Conservation (phyloP, 768 basidiomycete genomes). For the Hebeloma cylindrosporum region DNA sequence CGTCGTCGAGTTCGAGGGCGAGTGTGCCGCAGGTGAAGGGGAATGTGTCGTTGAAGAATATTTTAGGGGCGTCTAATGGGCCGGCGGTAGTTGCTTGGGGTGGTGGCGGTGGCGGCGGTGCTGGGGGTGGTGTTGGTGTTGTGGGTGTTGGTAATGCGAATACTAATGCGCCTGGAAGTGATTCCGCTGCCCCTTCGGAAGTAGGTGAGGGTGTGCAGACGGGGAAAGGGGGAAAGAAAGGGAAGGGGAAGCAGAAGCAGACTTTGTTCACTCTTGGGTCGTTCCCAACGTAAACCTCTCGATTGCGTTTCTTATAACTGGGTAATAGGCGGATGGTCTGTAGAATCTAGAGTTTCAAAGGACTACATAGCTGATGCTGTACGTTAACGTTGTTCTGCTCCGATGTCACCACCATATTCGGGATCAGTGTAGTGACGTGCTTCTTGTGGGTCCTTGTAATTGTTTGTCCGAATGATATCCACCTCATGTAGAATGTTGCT, state of each 20-base stretch:
- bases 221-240: constrained; percentile 34
- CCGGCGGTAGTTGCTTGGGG: constrained; percentile 45
- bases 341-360: no score
- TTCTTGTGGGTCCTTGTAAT: no score
- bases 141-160: constrained; percentile 48
- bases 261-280: constrained; percentile 71
- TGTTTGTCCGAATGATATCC: no score
- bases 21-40: constrained; percentile 55
- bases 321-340: no score
- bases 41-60: constrained; percentile 66
- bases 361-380: no score
- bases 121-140: constrained; percentile 13
- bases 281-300: constrained; percentile 37
- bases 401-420: no score
- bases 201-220: constrained; percentile 42
- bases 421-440: no score
- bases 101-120: constrained; percentile 17
- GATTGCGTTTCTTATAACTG: neutral
- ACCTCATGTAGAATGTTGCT: no score
- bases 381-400: no score
- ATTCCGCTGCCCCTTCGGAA: no score
- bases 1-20: constrained; percentile 36
- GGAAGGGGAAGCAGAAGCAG: constrained; percentile 83
- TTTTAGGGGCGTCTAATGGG: constrained; percentile 49
- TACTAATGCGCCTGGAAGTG: constrained; percentile 52